Conservation (phyloP, 768 basidiomycete species). For the Trametes gibbosa region DNA sequence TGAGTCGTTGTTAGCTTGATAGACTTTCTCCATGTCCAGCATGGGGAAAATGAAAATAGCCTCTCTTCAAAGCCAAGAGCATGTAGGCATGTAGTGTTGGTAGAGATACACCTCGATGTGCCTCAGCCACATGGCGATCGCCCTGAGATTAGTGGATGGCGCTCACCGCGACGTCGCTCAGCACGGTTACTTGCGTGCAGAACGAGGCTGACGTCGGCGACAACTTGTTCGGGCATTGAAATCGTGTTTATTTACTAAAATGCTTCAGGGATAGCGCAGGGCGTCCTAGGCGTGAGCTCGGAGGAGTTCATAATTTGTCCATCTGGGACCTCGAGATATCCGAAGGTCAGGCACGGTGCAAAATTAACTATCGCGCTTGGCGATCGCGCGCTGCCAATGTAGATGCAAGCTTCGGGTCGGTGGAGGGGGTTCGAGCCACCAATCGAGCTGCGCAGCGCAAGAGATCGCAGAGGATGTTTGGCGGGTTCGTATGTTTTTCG, state of each 20-base stretch:
- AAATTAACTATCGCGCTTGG: neutral
- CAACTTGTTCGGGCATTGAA: too few relatives aligned
- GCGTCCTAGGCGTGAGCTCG: neutral
- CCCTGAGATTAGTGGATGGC: slow-evolving; percentile 3
- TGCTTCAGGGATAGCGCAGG: neutral
- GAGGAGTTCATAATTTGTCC: too few relatives aligned
- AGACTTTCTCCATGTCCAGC: too few relatives aligned
- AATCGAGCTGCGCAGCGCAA: neutral
- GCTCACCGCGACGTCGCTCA: neutral
- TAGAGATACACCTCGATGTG: neutral
- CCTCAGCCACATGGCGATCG: slow-evolving; percentile 18
- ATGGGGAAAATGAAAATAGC: too few relatives aligned
- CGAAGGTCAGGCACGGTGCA: slow-evolving; percentile 2
- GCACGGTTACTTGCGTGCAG: neutral
- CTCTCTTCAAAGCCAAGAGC: neutral
- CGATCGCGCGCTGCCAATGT: slow-evolving; percentile 1
- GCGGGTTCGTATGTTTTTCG: neutral
- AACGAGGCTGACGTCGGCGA: slow-evolving; percentile 5
- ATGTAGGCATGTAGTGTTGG: too few relatives aligned
- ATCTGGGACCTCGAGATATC: neutral
- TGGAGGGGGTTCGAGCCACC: neutral
- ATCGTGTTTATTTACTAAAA: neutral
- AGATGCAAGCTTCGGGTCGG: neutral
- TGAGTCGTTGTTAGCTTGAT: too few relatives aligned
- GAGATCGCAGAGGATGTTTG: neutral